phyloP scores from a whole-genome alignment of 164 flowering plant genomes.

The Hamamelis virginiana region DNA sequence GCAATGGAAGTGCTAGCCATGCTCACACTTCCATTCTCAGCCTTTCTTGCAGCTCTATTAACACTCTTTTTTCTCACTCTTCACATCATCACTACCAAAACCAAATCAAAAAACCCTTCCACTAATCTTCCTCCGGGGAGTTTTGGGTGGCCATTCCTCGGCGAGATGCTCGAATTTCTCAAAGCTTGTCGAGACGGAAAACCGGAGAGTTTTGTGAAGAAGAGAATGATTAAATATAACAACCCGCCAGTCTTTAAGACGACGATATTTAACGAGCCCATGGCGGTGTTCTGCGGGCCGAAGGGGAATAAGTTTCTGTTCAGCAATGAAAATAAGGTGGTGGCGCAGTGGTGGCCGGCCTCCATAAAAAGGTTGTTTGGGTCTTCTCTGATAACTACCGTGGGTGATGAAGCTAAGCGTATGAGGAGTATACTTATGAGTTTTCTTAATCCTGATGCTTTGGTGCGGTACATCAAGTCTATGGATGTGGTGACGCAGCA shows the following conservation, averaged over 20 bases:
- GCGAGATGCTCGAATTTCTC: constrained; percentile 26
- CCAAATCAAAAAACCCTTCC: not conserved
- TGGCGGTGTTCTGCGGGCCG: constrained; percentile 26
- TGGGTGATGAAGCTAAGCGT: constrained; percentile 28
- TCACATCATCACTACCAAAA: not conserved
- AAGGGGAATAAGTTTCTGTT: constrained; percentile 34
- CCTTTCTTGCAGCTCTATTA: too few species aligned
- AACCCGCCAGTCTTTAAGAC: constrained; percentile 25
- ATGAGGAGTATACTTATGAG: constrained; percentile 19
- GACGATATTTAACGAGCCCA: constrained; percentile 16
- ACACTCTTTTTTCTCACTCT: too few species aligned
- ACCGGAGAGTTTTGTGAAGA: constrained; percentile 17
- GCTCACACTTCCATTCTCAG: too few species aligned
- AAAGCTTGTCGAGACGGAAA: not conserved
- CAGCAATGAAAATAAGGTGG: constrained; percentile 27
- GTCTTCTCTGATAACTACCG: constrained; percentile 6
- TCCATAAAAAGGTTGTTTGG: constrained; percentile 26
- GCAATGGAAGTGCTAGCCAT: too few species aligned
- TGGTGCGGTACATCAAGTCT: constrained; percentile 14
- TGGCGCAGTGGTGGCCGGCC: constrained; percentile 31
- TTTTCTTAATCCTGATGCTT: constrained; percentile 26
- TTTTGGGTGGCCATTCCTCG: constrained; percentile 31
- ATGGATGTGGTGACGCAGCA: constrained; percentile 20
- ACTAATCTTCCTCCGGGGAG: constrained; percentile 35
- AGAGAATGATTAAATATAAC: constrained; percentile 18